A percentile compares a stretch with the other conserved stretches of the same genome.
Evolutionary conservation across 1,284 basidiomycete species (phyloP).

Genomic region (Fistulinella cinereoalba): DNA sequence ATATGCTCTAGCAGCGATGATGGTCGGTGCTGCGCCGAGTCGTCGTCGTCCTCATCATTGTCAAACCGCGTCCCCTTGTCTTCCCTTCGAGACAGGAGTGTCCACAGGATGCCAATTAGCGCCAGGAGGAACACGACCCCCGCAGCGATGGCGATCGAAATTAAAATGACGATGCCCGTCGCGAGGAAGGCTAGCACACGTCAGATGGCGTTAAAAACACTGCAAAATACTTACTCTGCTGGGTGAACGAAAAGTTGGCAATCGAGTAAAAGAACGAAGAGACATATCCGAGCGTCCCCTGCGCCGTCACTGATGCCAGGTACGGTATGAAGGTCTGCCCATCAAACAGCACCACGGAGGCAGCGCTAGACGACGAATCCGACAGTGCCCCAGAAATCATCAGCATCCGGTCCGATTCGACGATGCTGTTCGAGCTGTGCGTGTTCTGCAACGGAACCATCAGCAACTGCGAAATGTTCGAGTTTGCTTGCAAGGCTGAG

Average conservation of each 20-base stretch:
- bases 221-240: slow-evolving; percentile 54
- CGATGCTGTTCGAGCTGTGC: slow-evolving; percentile 66
- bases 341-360: slow-evolving; percentile 86
- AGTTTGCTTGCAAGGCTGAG: slow-evolving; percentile 50
- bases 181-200: slow-evolving; percentile 75
- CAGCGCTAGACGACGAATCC: slow-evolving; percentile 71
- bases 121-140: slow-evolving; percentile 92
- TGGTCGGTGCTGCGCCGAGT: slow-evolving; percentile 68
- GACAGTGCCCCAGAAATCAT: slow-evolving; percentile 83
- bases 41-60: slow-evolving; percentile 69
- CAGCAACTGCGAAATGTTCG: slow-evolving; percentile 77
- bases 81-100: slow-evolving; percentile 78
- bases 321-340: slow-evolving; percentile 84
- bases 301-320: slow-evolving; percentile 64
- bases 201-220: slow-evolving; percentile 8
- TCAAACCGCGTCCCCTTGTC: slow-evolving; percentile 63
- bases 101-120: slow-evolving; percentile 86
- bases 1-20: slow-evolving; percentile 83
- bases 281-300: slow-evolving; percentile 72
- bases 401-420: slow-evolving; percentile 86
- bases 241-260: slow-evolving; percentile 69
- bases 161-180: slow-evolving; percentile 90
- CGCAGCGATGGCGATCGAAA: slow-evolving; percentile 95
- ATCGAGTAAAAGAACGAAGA: slow-evolving; percentile 83
- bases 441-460: slow-evolving; percentile 86